Conservation (phyloP, 2,329 filamentous ascomycete genomes). For the Orbilia quercus region DNA sequence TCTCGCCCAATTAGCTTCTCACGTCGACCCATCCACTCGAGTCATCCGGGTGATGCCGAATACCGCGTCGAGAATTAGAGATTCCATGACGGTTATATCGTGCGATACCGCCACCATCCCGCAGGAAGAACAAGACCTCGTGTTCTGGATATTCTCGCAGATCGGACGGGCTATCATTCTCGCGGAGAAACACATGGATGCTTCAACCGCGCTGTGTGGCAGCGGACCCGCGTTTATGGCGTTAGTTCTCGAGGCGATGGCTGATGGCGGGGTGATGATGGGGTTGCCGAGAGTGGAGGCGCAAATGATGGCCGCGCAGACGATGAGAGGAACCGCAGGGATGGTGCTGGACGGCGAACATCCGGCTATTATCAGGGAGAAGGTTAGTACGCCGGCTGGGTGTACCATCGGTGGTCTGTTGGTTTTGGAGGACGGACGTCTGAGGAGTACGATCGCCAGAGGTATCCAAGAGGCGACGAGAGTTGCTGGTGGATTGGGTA, state of each 20-base stretch:
- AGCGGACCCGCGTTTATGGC: conserved; percentile 81
- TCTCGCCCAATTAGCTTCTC: conserved; percentile 74
- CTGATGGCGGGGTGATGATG: conserved; percentile 82
- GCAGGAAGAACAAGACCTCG: conserved; percentile 68
- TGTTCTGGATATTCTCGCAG: conserved; percentile 80
- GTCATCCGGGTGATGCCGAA: conserved; percentile 87
- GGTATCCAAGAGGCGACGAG: conserved; percentile 67
- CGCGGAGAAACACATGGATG: conserved; percentile 76
- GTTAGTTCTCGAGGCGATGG: conserved; percentile 78
- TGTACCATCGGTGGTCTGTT: conserved; percentile 80
- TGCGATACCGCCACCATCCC: conserved; percentile 70
- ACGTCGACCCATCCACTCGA: conserved; percentile 66
- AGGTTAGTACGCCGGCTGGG: conserved; percentile 80
- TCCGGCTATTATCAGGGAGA: conserved; percentile 78
- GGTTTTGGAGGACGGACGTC: conserved; percentile 77
- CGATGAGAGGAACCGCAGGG: conserved; percentile 78
- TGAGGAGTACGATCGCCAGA: conserved; percentile 67
- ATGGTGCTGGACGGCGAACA: conserved; percentile 78
- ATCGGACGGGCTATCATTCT: conserved; percentile 78
- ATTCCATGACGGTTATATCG: conserved; percentile 85
- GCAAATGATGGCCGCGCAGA: conserved; percentile 80
- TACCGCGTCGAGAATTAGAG: conserved; percentile 77
- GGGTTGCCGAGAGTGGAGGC: conserved; percentile 78
- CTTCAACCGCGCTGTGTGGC: conserved; percentile 77
- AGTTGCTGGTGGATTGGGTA: conserved; percentile 62